A percentile compares a stretch with the other conserved stretches of the same genome.
Evolutionary conservation across 2,329 filamentous ascomycete species (phyloP).

Genomic region (Exophiala bonariae): DNA sequence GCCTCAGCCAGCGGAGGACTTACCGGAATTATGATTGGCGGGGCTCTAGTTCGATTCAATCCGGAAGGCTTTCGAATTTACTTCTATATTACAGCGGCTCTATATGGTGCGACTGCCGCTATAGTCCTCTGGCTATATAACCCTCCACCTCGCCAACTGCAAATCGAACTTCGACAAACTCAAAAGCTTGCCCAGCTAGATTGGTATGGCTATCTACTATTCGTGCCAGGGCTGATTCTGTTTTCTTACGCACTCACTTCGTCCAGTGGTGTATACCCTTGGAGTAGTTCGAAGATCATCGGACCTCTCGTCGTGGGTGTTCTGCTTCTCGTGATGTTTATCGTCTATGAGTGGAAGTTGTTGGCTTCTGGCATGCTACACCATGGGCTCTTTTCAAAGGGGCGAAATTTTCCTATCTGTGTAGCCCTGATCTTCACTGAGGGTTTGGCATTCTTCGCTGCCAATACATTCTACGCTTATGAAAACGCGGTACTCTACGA

Average conservation of each 20-base stretch:
- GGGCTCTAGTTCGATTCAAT: conserved; percentile 1
- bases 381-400: not conserved
- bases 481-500: conserved; percentile 13
- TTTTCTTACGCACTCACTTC: not conserved
- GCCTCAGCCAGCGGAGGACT: conserved; percentile 3
- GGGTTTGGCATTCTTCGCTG: conserved; percentile 64
- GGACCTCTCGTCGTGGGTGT: not conserved
- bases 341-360: not conserved
- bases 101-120: conserved; percentile 1
- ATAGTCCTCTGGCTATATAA: conserved; percentile 10
- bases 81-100: conserved; percentile 10
- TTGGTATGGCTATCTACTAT: not conserved
- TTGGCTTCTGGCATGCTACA: conserved; percentile 9
- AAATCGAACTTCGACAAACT: not conserved
- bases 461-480: conserved; percentile 32
- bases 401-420: not conserved
- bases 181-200: not conserved
- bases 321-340: not conserved
- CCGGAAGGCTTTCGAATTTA: conserved; percentile 11
- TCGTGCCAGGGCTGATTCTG: not conserved
- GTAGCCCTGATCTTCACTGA: conserved; percentile 34
- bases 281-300: not conserved
- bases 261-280: not conserved
- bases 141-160: conserved; percentile 6
- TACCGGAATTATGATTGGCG: conserved; percentile 3